These are phyloP conservation scores for Aspergillus chevalieri DNA, from an alignment of 2,329 filamentous ascomycete genomes.

Conservation along the genomic window DNA sequence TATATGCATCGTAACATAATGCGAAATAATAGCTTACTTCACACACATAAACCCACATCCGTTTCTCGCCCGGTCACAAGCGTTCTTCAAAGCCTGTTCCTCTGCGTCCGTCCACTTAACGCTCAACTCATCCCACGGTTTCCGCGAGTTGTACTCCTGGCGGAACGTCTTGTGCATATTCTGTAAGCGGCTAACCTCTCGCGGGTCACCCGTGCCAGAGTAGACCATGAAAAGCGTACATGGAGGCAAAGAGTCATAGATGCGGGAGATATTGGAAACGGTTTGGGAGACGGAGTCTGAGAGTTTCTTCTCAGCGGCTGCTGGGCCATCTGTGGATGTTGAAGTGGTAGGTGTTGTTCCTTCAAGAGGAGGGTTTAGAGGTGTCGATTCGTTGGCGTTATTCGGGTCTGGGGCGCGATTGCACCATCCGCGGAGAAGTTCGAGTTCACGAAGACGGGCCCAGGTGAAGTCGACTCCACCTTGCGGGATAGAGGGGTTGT, in stretches of 20 bases:
- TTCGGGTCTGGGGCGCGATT: conserved; percentile 44
- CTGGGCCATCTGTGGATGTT: conserved; percentile 4
- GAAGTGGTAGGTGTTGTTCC: conserved; percentile 16
- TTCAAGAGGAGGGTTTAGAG: conserved; percentile 20
- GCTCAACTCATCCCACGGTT: conserved; percentile 55
- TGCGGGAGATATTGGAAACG: conserved; percentile 44
- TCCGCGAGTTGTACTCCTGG: conserved; percentile 53
- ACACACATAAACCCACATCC: conserved; percentile 56
- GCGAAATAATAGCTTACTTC: conserved; percentile 37
- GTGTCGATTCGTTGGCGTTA: conserved; percentile 34
- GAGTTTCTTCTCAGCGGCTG: conserved; percentile 27
- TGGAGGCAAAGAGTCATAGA: conserved; percentile 52
- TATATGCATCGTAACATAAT: not conserved
- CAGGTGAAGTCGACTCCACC: conserved; percentile 58
- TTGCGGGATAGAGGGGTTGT: conserved; percentile 38
- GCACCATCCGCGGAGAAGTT: conserved; percentile 56
- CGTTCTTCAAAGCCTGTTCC: conserved; percentile 53
- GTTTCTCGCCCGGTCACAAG: conserved; percentile 51
- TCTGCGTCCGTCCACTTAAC: conserved; percentile 62
- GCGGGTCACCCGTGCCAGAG: conserved; percentile 58
- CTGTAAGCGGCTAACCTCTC: conserved; percentile 52
- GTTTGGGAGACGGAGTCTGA: conserved; percentile 45
- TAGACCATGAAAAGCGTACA: conserved; percentile 59
- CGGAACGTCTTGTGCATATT: conserved; percentile 51
- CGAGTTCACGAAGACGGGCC: conserved; percentile 57